These are phyloP conservation scores for Zymoseptoria ardabiliae DNA, from an alignment of 2,329 filamentous ascomycete genomes.

Conservation along the genomic window DNA sequence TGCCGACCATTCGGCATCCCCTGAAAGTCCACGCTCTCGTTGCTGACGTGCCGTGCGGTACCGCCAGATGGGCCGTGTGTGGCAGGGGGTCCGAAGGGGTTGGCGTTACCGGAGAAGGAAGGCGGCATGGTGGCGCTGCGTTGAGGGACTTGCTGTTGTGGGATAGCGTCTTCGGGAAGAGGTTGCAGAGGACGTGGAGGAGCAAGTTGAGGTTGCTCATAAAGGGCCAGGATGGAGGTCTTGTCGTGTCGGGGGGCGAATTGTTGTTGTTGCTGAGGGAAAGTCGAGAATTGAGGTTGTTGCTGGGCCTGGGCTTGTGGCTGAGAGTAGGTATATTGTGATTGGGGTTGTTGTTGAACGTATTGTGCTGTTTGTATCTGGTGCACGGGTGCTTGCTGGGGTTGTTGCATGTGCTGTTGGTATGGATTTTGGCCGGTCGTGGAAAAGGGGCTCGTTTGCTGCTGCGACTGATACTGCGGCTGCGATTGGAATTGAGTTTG, in stretches of 20 bases:
- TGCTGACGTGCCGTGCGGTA: slow-evolving; percentile 45
- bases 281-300: slow-evolving; percentile 31
- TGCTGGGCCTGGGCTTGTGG: slow-evolving; percentile 12
- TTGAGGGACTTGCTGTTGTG: slow-evolving; percentile 22
- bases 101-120: slow-evolving; percentile 19
- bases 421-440: slow-evolving; percentile 13
- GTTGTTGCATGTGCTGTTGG: slow-evolving; percentile 17
- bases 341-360: slow-evolving; percentile 28
- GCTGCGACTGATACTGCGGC: slow-evolving; percentile 10
- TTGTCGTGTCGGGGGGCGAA: slow-evolving; percentile 54
- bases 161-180: slow-evolving; percentile 28
- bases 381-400: slow-evolving; percentile 18
- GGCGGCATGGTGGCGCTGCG: slow-evolving; percentile 35
- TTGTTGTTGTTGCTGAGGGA: slow-evolving; percentile 22
- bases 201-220: slow-evolving; percentile 53
- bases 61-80: background rate
- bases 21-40: slow-evolving; percentile 61
- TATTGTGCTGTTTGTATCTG: slow-evolving; percentile 26
- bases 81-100: slow-evolving; percentile 27
- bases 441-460: slow-evolving; percentile 1
- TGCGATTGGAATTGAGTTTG: slow-evolving; percentile 12
- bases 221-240: slow-evolving; percentile 67
- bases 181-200: slow-evolving; percentile 35
- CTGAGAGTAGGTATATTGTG: slow-evolving; percentile 33
- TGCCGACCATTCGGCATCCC: slow-evolving; percentile 61